These are phyloP conservation scores for Nicotiana tabacum DNA, from an alignment of 257 asterid genomes.

Conservation along the genomic window DNA sequence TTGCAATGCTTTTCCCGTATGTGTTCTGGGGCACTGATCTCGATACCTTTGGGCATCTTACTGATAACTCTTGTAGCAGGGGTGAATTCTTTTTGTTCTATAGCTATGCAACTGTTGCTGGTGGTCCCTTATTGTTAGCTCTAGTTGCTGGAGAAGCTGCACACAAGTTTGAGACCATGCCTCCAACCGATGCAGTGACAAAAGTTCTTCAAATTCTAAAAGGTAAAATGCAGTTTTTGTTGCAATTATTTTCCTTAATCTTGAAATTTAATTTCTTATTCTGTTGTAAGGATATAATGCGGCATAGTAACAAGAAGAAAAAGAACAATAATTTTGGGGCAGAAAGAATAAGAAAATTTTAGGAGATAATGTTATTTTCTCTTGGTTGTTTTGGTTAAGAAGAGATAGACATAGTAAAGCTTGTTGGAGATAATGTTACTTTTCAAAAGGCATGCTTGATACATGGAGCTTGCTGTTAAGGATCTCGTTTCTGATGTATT, in stretches of 20 bases:
- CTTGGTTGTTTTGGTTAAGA: not conserved
- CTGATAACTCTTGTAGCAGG: slow-evolving; percentile 61
- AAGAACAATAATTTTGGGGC: not conserved
- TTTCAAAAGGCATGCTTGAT: not conserved
- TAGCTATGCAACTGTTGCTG: slow-evolving; percentile 95
- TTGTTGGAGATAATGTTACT: too few species aligned
- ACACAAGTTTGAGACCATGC: slow-evolving; percentile 71
- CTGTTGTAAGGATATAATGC: not conserved
- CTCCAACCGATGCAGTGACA: slow-evolving; percentile 67
- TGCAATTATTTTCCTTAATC: not conserved
- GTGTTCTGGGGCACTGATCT: slow-evolving; percentile 94
- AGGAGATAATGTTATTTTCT: not conserved
- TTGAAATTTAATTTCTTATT: not conserved
- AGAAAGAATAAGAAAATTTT: not conserved
- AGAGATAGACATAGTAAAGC: not conserved
- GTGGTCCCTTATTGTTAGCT: slow-evolving; percentile 94
- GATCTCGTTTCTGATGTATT: not conserved
- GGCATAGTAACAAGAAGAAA: not conserved
- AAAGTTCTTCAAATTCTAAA: slow-evolving; percentile 84
- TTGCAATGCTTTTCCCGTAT: slow-evolving; percentile 84
- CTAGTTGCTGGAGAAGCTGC: slow-evolving; percentile 99
- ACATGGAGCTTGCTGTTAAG: not conserved
- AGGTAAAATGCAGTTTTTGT: slow-evolving; percentile 36
- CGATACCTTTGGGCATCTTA: slow-evolving; percentile 93
- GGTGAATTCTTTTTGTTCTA: slow-evolving; percentile 97